Base-by-base conservation (phyloP, 768 basidiomycete genomes). In the Galerina sulciceps region DNA sequence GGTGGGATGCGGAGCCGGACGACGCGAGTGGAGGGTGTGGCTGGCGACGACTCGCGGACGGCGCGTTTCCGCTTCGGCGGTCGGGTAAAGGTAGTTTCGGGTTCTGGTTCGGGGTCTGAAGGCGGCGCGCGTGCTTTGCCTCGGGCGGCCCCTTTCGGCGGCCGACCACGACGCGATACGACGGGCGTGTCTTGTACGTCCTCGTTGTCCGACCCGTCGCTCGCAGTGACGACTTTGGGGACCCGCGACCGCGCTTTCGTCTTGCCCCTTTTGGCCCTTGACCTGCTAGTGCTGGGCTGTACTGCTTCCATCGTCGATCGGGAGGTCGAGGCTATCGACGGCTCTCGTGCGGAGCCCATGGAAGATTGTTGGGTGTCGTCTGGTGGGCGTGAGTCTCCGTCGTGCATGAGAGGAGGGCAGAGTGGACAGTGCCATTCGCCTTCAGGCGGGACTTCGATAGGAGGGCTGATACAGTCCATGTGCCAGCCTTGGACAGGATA, bases 381-480 rank as follows among this genome's bases (percentile, higher is more conserved):
- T 35, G 50, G 34, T 34, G 11, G 10, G 15, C 42, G 37, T 18
- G 53, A 42, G 17, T 49, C 23, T 37, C 60, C 71, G 53, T 69
- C 65, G 6, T 62, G 65, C 26, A 62, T 52, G 42, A 73, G 60
- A 40, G 73, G 74, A 17, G 79, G 81, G 68, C 91, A 93, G 26
- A 71, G 58, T 22, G 89, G 89, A 71, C 91, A 93, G 65, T 84
- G 81, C 90, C 90, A 94, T 70, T 80, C 80, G 65, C 93, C 93
- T 37, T 86, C 81, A 1, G 95, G 95, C 35, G 86, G 78, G 57
- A 84, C 78, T 54, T 80, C 74, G 14, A 97, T 75, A 0, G 91
- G 88, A 35, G 94, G 93, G 37, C 75, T 65, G 55, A 94, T 80
- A 71, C 91, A 95, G 63, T 87, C 84, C 81, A 87, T 86, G 72